Percentiles rank a stretch among this genome's conserved stretches.
Evolutionary conservation across 1,139 yeast species (phyloP).

Genomic region (Taphrina communis): DNA sequence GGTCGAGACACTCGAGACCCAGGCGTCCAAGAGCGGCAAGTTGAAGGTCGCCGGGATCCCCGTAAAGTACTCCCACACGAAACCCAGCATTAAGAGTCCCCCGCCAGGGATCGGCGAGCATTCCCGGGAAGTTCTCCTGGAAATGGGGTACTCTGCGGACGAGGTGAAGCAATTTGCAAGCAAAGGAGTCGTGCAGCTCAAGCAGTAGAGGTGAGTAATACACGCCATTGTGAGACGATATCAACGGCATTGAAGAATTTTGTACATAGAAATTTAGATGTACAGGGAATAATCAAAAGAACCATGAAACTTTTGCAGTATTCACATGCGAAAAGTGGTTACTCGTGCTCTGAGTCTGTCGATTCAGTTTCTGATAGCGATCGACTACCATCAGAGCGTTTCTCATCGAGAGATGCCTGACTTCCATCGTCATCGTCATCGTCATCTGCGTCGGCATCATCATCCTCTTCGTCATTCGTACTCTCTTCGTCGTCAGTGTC

Average conservation of each 20-base stretch:
- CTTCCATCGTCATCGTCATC: not conserved
- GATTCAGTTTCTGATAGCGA: too few species aligned
- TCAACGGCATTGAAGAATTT: too few species aligned
- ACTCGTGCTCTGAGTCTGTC: not conserved
- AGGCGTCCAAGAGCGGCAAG: constrained; percentile 53
- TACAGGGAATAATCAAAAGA: not conserved
- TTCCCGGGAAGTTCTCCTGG: constrained; percentile 45
- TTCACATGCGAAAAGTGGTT: not conserved
- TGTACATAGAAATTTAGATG: not conserved
- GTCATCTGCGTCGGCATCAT: not conserved
- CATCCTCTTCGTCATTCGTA: not conserved
- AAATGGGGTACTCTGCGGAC: constrained; percentile 21
- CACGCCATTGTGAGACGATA: too few species aligned
- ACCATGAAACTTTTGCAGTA: too few species aligned
- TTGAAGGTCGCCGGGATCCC: constrained; percentile 54
- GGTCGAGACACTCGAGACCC: constrained; percentile 49
- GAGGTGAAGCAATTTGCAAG: constrained; percentile 13
- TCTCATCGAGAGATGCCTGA: not conserved
- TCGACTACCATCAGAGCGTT: too few species aligned
- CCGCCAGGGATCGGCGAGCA: constrained; percentile 48
- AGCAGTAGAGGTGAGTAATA: too few species aligned
- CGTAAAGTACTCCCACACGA: constrained; percentile 50
- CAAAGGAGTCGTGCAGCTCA: constrained; percentile 21
- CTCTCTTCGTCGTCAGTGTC: not conserved
- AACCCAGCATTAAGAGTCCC: constrained; percentile 45